Percentiles rank a stretch among this genome's conserved stretches.
Conservation (phyloP, 345 rosid genomes). For the Aegle marmelos region DNA sequence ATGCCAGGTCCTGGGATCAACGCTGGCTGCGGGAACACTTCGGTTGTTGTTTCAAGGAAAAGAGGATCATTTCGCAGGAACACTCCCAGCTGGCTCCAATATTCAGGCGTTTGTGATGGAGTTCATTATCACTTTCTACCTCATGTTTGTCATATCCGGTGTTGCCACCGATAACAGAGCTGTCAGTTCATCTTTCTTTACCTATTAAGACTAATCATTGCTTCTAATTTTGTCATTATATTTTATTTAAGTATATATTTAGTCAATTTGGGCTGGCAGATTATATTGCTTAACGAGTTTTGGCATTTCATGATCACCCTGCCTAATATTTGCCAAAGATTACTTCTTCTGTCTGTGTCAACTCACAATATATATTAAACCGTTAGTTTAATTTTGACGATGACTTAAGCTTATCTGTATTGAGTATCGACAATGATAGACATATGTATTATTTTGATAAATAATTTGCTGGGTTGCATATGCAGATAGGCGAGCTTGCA, state of each 20-base stretch:
- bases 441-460: neutral
- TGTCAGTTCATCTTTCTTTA: constrained; percentile 35
- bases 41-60: constrained; percentile 60
- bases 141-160: constrained; percentile 85
- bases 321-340: neutral
- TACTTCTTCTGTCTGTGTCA: neutral
- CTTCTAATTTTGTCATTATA: neutral
- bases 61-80: constrained; percentile 69
- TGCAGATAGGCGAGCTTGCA: constrained; percentile 92
- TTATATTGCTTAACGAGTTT: neutral
- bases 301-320: neutral
- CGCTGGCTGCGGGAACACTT: constrained; percentile 78
- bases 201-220: neutral
- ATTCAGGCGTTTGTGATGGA: constrained; percentile 76
- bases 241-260: neutral
- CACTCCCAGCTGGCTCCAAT: constrained; percentile 64
- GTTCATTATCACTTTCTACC: constrained; percentile 92
- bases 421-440: neutral
- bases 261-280: neutral
- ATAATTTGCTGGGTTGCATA: neutral
- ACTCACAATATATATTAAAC: neutral
- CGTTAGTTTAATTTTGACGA: neutral
- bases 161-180: constrained; percentile 95
- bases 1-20: constrained; percentile 71
- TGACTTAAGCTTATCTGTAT: neutral